A percentile compares a stretch with the other conserved stretches of the same genome.
These are phyloP conservation scores for Fremontodendron californicum DNA, from an alignment of 345 rosid species.

Conservation along the genomic window DNA sequence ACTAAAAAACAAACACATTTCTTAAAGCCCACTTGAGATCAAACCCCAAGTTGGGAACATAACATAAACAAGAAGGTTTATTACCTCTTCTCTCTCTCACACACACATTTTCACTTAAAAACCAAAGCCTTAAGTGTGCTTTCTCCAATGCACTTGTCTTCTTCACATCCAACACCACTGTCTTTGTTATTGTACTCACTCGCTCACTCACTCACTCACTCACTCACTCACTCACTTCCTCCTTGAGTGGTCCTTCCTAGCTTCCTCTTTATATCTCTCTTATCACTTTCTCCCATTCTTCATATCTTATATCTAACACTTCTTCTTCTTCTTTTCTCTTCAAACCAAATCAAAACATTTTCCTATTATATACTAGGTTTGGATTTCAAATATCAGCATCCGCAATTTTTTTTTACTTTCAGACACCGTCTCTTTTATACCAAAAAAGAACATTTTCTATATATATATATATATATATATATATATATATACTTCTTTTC, in stretches of 20 bases:
- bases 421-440: too few relatives aligned
- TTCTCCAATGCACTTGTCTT: constrained; percentile 74
- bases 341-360: neutral
- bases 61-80: neutral
- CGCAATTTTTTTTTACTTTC: too few relatives aligned
- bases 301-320: constrained; percentile 29
- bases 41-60: constrained; percentile 59
- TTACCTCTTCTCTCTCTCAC: constrained; percentile 19
- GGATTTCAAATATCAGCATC: too few relatives aligned
- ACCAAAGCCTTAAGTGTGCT: constrained; percentile 31
- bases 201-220: constrained; percentile 27
- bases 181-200: constrained; percentile 47
- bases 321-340: constrained; percentile 6
- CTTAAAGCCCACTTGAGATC: constrained; percentile 54
- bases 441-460: constrained; percentile 8
- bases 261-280: constrained; percentile 63
- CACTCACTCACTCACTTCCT: constrained; percentile 1
- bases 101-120: constrained; percentile 10
- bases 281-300: constrained; percentile 42
- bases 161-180: constrained; percentile 70
- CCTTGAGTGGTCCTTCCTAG: constrained; percentile 49
- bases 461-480: too few relatives aligned
- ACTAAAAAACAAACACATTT: constrained; percentile 54
- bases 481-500: constrained; percentile 8
- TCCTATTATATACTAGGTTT: too few relatives aligned